Evolutionary conservation across 257 asterid species (phyloP).

Genomic region (Verbascum thapsus): DNA sequence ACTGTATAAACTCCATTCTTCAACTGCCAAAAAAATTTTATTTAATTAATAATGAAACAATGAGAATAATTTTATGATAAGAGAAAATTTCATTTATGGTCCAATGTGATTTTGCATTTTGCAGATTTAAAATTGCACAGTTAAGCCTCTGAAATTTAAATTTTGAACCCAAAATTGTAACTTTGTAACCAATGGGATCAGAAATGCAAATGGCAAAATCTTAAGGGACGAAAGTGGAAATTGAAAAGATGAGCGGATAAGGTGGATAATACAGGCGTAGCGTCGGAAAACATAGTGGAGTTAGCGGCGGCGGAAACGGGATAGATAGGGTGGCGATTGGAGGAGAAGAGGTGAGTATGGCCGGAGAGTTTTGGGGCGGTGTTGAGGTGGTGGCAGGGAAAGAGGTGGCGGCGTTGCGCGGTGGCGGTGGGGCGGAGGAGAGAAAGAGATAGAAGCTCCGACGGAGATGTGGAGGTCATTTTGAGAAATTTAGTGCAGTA

Average conservation of each 20-base stretch:
- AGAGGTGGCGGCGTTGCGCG: conserved; percentile 30
- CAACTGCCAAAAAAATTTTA: conserved; percentile 42
- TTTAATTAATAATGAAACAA: conserved; percentile 1
- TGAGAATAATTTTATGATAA: too few species aligned
- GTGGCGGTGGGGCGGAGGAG: conserved; percentile 39
- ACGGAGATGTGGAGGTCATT: conserved; percentile 41
- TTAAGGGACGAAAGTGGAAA: too few species aligned
- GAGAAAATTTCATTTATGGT: too few species aligned
- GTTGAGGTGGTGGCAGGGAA: conserved; percentile 30
- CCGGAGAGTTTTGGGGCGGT: conserved; percentile 20
- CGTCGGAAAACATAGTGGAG: conserved; percentile 35
- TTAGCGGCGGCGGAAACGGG: conserved; percentile 38
- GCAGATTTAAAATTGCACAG: too few species aligned
- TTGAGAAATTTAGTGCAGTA: neutral
- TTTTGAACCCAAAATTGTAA: too few species aligned
- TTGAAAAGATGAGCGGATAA: conserved; percentile 26
- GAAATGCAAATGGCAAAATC: too few species aligned
- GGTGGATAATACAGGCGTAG: conserved; percentile 38
- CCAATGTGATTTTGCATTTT: too few species aligned
- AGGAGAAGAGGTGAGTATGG: conserved; percentile 10
- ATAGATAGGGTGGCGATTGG: conserved; percentile 23
- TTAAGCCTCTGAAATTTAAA: too few species aligned
- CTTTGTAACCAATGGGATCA: too few species aligned
- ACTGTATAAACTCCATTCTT: conserved; percentile 65
- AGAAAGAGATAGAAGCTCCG: conserved; percentile 31